Evolutionary conservation across 2,329 filamentous ascomycete species (phyloP).

Genomic region (Davidsoniella eucalypti): DNA sequence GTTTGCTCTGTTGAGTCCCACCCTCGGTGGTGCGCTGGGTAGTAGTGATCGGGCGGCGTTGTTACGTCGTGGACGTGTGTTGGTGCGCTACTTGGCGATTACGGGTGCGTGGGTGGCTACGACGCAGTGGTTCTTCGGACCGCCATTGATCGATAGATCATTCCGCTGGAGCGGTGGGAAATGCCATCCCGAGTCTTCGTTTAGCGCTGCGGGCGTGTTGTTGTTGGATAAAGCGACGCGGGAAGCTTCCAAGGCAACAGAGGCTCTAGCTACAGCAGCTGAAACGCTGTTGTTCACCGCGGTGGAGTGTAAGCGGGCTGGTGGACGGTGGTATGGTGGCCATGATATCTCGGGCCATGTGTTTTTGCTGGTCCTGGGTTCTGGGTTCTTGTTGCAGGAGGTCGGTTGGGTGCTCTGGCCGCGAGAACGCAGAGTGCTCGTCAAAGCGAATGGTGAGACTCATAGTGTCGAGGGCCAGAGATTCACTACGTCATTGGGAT

Average conservation of each 20-base stretch:
- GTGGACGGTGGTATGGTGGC: conserved; percentile 78
- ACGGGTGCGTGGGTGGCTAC: conserved; percentile 71
- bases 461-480: conserved; percentile 24
- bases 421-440: conserved; percentile 48
- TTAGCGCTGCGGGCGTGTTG: conserved; percentile 2
- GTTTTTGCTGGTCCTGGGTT: conserved; percentile 76
- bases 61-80: conserved; percentile 34
- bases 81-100: conserved; percentile 50
- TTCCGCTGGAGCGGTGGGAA: conserved; percentile 79
- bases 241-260: neutral
- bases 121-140: conserved; percentile 95
- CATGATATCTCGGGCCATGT: conserved; percentile 95
- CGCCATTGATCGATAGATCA: conserved; percentile 73
- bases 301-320: conserved; percentile 64
- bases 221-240: neutral
- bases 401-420: conserved; percentile 41
- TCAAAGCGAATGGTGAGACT: conserved; percentile 46
- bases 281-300: conserved; percentile 40
- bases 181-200: conserved; percentile 44
- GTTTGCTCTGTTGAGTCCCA: conserved; percentile 54
- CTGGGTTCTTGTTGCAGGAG: conserved; percentile 68
- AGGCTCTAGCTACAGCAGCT: neutral
- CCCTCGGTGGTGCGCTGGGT: conserved; percentile 20
- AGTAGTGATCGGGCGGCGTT: neutral
- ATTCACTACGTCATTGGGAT: conserved; percentile 20